Evolutionary conservation across 2,329 filamentous ascomycete genomes (phyloP).

Genomic region (Neocatenulostroma microsporum): DNA sequence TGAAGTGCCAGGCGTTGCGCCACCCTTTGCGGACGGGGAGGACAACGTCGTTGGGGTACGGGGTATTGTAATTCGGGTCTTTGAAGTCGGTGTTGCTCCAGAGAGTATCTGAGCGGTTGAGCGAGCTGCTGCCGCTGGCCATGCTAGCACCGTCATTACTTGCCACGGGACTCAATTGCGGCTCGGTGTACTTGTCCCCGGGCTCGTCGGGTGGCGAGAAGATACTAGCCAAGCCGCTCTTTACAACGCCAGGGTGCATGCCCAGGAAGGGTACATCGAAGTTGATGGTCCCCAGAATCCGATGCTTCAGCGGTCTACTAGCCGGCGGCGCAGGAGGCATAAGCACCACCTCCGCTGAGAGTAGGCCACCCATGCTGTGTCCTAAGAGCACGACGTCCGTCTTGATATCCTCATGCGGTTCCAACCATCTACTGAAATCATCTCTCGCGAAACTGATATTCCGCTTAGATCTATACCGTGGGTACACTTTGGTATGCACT

Average conservation of each 20-base stretch:
- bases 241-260: slow-evolving; percentile 78
- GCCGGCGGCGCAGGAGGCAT: slow-evolving; percentile 35
- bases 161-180: slow-evolving; percentile 2
- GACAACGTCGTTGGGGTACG: slow-evolving; percentile 65
- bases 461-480: slow-evolving; percentile 68
- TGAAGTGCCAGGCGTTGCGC: slow-evolving; percentile 62
- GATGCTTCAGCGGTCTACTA: slow-evolving; percentile 55
- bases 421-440: slow-evolving; percentile 75
- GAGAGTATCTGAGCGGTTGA: slow-evolving; percentile 18
- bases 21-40: slow-evolving; percentile 63
- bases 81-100: slow-evolving; percentile 17
- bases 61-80: slow-evolving; percentile 65
- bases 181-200: slow-evolving; percentile 15
- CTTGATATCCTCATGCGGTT: slow-evolving; percentile 62
- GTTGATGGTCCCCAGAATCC: slow-evolving; percentile 70
- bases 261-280: slow-evolving; percentile 83
- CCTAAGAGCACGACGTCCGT: slow-evolving; percentile 79
- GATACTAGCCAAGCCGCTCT: slow-evolving; percentile 71
- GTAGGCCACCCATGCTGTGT: slow-evolving; percentile 82
- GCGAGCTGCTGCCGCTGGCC: background rate
- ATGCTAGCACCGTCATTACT: background rate
- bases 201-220: slow-evolving; percentile 49
- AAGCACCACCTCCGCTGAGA: slow-evolving; percentile 71
- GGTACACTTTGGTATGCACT: slow-evolving; percentile 81
- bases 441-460: slow-evolving; percentile 66